A percentile compares a stretch with the other conserved stretches of the same genome.
phyloP scores from a whole-genome alignment of 495 filamentous ascomycete genomes.

The Podospora pseudopauciseta region DNA sequence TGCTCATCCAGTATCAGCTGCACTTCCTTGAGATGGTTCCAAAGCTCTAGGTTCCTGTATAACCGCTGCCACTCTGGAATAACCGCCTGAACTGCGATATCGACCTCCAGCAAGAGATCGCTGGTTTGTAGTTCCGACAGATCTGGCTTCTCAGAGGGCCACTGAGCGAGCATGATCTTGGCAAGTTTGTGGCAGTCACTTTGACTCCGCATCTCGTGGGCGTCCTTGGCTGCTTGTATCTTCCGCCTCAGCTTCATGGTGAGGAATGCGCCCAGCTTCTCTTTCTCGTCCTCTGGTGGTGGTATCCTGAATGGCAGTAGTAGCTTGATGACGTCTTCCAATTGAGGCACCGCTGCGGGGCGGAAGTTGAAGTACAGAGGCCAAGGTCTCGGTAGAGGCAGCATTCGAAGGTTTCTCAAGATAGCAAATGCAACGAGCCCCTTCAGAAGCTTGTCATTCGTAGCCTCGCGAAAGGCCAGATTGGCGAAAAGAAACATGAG shows the following conservation, averaged over 20 bases:
- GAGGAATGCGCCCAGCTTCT: conserved; percentile 20
- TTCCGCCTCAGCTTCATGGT: conserved; percentile 28
- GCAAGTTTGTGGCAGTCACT: conserved; percentile 30
- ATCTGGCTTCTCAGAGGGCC: conserved; percentile 32
- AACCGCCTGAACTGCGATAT: conserved; percentile 37
- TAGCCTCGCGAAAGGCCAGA: conserved; percentile 31
- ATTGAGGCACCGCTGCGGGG: conserved; percentile 24
- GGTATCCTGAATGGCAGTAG: conserved; percentile 22
- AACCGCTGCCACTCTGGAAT: conserved; percentile 48
- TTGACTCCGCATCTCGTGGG: conserved; percentile 28
- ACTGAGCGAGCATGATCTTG: conserved; percentile 29
- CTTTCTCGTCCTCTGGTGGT: conserved; percentile 20
- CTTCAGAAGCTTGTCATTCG: conserved; percentile 33
- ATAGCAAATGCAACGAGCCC: conserved; percentile 31
- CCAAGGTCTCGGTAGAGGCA: conserved; percentile 27
- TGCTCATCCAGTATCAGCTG: conserved; percentile 37
- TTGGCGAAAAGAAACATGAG: conserved; percentile 32
- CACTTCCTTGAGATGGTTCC: conserved; percentile 38
- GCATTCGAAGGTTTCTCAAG: conserved; percentile 25
- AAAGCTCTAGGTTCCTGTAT: conserved; percentile 45
- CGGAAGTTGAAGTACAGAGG: conserved; percentile 32
- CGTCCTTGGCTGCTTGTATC: conserved; percentile 14
- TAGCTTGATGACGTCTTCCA: conserved; percentile 28
- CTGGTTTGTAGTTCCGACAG: conserved; percentile 12
- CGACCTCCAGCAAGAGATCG: conserved; percentile 31